Evolutionary conservation across 2,329 filamentous ascomycete species (phyloP).

Genomic region (Sporothrix phasma): DNA sequence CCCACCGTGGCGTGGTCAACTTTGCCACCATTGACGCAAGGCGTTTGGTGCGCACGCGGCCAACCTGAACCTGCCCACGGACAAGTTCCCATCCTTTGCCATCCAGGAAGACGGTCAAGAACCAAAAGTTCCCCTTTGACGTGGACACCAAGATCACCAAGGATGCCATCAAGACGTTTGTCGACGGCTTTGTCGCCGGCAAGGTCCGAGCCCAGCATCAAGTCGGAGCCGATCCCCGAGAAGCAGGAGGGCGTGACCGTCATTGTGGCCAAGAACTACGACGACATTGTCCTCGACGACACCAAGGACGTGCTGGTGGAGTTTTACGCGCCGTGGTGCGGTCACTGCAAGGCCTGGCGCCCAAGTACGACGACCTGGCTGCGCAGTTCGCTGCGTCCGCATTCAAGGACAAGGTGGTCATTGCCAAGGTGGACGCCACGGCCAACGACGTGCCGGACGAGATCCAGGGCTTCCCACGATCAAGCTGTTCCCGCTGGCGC

Average conservation of each 20-base stretch:
- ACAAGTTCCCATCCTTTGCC: conserved; percentile 94
- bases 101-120: conserved; percentile 94
- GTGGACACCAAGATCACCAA: conserved; percentile 69
- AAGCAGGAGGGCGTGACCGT: conserved; percentile 82
- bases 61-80: conserved; percentile 93
- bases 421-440: conserved; percentile 97
- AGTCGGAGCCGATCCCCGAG: conserved; percentile 95
- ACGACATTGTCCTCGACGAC: conserved; percentile 83
- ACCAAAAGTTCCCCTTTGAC: conserved; percentile 93
- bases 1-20: conserved; percentile 91
- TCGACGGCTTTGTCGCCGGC: conserved; percentile 73
- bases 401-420: conserved; percentile 73
- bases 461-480: conserved; percentile 96
- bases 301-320: conserved; percentile 95
- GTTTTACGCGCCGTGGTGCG: conserved; percentile 99
- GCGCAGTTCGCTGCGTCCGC: conserved; percentile 65
- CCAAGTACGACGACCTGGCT: conserved; percentile 91
- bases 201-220: conserved; percentile 94
- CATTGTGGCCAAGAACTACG: conserved; percentile 88
- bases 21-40: conserved; percentile 94
- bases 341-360: conserved; percentile 98
- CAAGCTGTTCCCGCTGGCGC: conserved; percentile 89
- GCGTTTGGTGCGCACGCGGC: conserved; percentile 86
- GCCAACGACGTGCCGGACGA: conserved; percentile 94
- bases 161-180: conserved; percentile 65